A percentile compares a stretch with the other conserved stretches of the same genome.
Conservation (phyloP, 257 asterid genomes). For the Penstemon barbatus region DNA sequence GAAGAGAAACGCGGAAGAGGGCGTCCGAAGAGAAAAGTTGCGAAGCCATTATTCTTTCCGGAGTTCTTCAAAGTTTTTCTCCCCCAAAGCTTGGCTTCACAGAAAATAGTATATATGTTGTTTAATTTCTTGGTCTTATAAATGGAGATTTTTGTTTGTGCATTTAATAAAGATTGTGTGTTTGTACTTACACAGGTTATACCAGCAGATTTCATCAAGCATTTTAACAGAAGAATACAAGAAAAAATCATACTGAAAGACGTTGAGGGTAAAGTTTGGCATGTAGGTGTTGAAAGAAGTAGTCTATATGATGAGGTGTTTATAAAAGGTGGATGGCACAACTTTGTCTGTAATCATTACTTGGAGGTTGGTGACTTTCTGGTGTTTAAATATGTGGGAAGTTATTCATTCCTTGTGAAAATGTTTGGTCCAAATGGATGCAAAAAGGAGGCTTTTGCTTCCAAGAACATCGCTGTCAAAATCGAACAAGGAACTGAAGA, state of each 20-base stretch:
- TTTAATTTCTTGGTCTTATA: background rate
- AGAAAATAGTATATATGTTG: constrained; percentile 25
- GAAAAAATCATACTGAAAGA: constrained; percentile 35
- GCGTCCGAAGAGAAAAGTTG: too few species aligned
- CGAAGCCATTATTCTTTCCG: background rate
- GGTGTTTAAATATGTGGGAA: constrained; percentile 31
- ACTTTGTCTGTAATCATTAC: constrained; percentile 31
- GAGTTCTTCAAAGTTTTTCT: constrained; percentile 42
- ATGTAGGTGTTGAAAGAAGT: constrained; percentile 33
- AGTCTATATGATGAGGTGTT: constrained; percentile 36
- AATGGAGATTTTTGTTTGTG: background rate
- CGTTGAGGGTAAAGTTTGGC: constrained; percentile 34
- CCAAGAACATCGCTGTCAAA: background rate
- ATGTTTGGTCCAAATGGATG: constrained; percentile 37
- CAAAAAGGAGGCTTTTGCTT: constrained; percentile 28
- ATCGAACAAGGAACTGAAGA: constrained; percentile 15
- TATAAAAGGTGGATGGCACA: constrained; percentile 42
- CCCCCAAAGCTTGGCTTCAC: constrained; percentile 23
- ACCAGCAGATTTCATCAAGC: constrained; percentile 32
- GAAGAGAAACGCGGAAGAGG: too few species aligned
- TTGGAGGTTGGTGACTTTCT: constrained; percentile 41
- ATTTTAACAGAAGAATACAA: constrained; percentile 25
- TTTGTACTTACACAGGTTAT: constrained; percentile 15
- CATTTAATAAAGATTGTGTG: background rate
- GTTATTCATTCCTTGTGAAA: constrained; percentile 36